Evolutionary conservation across 345 rosid genomes (phyloP), one percentile per base, ranked within the genome.

Genomic region (Eucalyptus sp.): DNA sequence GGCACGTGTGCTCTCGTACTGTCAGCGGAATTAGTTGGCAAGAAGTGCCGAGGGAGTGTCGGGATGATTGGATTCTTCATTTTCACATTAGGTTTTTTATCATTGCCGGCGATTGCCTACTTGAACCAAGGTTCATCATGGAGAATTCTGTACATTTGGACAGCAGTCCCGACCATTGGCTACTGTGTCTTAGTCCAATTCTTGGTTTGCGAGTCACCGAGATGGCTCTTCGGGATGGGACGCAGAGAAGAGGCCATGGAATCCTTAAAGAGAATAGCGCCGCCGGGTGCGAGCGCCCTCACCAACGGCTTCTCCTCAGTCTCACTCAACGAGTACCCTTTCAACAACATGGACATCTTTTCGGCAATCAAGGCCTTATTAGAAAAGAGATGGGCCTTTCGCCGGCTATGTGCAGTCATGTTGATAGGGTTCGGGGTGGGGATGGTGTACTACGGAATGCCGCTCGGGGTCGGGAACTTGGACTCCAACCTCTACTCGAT

Each of bases 371-470:
- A 90, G 88, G 89, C 91, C 29, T 89, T 97, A 5, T 12, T 93
- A 20, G 86, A 87, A 85, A 95, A 91, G 62, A 91, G 91, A 68
- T 95, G 98, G 99, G 95, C 97, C 7, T 86, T 90, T 41, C 89
- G 90, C 88, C 91, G 99, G 83, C 64, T 96, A n/a, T 80, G 89
- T 2, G 92, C 91, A 13, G 92, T 93, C 0, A 93, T 91, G 96
- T 81, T 89, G 7, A 85, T 91, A 4, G 97, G 94, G 48, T 92
- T 94, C 83, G 98, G 98, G 13, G 90, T 90, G 13, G 99, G 99
- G 68, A 76, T 95, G 90, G 95, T 95, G 4, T 95, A 95, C 31
- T 96, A 95, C 60, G 98, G 98, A 22, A 95, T 97, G 98, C 98
- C 98, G 37, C 90, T 97, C 58, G 94, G 95, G 25, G 93, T 94